These are phyloP conservation scores for Dacryopinax spathularia DNA, from an alignment of 768 basidiomycete genomes.

Conservation along the genomic window DNA sequence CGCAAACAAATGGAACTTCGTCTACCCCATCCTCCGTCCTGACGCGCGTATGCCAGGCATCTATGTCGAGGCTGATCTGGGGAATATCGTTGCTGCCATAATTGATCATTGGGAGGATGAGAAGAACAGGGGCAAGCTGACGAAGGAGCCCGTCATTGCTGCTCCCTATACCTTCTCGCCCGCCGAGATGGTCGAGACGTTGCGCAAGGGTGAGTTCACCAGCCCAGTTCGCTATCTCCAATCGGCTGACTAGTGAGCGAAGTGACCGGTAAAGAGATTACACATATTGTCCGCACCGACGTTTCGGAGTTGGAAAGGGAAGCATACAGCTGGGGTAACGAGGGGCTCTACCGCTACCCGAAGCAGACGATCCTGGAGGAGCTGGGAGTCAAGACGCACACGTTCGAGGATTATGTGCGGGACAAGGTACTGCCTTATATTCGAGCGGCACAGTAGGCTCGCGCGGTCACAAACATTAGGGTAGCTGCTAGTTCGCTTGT, in stretches of 20 bases:
- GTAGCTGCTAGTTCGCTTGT: too few relatives aligned
- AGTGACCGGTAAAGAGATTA: too few relatives aligned
- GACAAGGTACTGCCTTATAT: not conserved
- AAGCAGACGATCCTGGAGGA: not conserved
- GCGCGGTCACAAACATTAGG: too few relatives aligned
- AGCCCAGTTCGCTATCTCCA: too few relatives aligned
- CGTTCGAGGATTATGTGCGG: not conserved
- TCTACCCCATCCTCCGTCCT: not conserved
- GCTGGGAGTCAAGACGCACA: not conserved
- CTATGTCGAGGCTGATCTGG: not conserved
- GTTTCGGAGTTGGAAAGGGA: too few relatives aligned
- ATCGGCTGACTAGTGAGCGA: too few relatives aligned
- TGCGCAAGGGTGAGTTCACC: not conserved
- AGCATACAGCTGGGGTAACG: too few relatives aligned
- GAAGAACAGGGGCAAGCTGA: not conserved
- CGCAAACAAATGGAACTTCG: not conserved
- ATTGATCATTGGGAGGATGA: not conserved
- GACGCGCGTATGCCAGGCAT: not conserved
- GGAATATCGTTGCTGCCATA: not conserved
- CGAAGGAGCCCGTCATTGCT: not conserved
- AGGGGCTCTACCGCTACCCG: too few relatives aligned
- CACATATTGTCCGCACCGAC: too few relatives aligned
- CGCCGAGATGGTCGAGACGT: not conserved
- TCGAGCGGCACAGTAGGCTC: not conserved
- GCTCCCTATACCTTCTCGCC: not conserved